These are phyloP conservation scores for Phaeolepiota aurea DNA, from an alignment of 768 basidiomycete genomes.

Conservation along the genomic window DNA sequence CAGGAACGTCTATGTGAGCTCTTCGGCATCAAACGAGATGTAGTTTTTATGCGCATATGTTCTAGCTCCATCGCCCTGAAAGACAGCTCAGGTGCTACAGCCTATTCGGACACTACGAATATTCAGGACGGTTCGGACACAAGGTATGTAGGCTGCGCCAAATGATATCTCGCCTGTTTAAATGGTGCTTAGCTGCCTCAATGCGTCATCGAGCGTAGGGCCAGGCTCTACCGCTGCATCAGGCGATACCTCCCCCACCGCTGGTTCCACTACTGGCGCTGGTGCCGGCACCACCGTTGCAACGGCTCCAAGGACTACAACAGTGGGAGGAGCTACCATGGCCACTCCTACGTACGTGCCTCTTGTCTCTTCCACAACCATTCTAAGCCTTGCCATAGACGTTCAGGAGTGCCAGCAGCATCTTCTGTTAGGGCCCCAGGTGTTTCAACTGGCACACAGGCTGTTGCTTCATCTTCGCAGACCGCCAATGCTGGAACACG, in stretches of 20 bases:
- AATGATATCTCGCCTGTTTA: not conserved
- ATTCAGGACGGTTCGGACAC: conserved; percentile 26
- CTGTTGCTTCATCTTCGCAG: conserved; percentile 13
- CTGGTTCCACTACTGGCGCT: conserved; percentile 4
- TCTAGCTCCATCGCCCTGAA: conserved; percentile 47
- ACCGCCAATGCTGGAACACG: conserved; percentile 12
- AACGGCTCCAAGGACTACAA: not conserved
- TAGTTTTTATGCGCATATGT: not conserved
- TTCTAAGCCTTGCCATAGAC: not conserved
- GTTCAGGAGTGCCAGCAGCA: not conserved
- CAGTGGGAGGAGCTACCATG: not conserved
- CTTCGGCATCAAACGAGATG: not conserved
- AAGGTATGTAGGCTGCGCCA: conserved; percentile 17
- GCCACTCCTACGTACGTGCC: not conserved
- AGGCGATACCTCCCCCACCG: conserved; percentile 3
- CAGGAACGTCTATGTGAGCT: conserved; percentile 40
- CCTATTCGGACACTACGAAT: conserved; percentile 44
- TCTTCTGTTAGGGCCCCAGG: not conserved
- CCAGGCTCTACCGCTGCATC: not conserved
- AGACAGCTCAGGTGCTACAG: conserved; percentile 45
- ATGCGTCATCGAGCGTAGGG: not conserved
- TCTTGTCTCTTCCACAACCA: not conserved
- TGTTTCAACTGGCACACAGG: conserved; percentile 7
- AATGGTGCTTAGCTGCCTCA: conserved; percentile 1
- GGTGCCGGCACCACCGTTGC: not conserved